These are phyloP conservation scores for Psilocybe tampanensis DNA, from an alignment of 768 basidiomycete species.

Conservation along the genomic window DNA sequence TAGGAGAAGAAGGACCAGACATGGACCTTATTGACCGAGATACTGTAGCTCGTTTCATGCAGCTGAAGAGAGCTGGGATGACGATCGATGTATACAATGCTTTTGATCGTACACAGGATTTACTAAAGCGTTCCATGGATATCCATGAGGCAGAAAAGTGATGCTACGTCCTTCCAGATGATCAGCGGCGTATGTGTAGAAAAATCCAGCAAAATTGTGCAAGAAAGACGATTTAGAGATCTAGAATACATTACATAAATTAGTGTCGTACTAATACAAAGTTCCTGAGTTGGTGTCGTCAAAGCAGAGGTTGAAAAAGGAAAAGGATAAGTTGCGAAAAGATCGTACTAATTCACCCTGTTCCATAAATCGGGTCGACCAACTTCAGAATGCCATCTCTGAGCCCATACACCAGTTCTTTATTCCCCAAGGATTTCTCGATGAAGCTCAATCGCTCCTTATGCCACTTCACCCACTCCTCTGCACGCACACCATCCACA, in stretches of 20 bases:
- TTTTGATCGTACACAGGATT: not conserved
- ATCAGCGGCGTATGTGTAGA: too few relatives aligned
- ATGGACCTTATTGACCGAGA: not conserved
- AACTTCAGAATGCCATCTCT: conserved; percentile 9
- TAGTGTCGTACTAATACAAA: too few relatives aligned
- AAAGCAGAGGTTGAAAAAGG: too few relatives aligned
- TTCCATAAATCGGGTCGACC: not conserved
- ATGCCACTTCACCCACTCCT: conserved; percentile 28
- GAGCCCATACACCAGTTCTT: conserved; percentile 9
- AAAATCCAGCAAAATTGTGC: too few relatives aligned
- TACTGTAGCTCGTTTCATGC: not conserved
- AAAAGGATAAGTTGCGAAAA: too few relatives aligned
- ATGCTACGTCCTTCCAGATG: not conserved
- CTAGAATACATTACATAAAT: too few relatives aligned
- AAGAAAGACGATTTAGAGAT: too few relatives aligned
- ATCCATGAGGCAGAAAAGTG: not conserved
- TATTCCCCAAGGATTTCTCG: conserved; percentile 11
- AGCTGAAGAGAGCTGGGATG: not conserved
- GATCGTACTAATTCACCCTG: not conserved
- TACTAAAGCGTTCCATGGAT: not conserved
- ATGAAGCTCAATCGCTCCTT: conserved; percentile 16
- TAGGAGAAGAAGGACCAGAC: not conserved
- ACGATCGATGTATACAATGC: not conserved
- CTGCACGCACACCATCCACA: conserved; percentile 26
- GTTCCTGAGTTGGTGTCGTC: too few relatives aligned